Evolutionary conservation across 1,284 basidiomycete genomes (phyloP), one percentile per base, ranked within the genome.

Genomic region (Gomphus bonarii): DNA sequence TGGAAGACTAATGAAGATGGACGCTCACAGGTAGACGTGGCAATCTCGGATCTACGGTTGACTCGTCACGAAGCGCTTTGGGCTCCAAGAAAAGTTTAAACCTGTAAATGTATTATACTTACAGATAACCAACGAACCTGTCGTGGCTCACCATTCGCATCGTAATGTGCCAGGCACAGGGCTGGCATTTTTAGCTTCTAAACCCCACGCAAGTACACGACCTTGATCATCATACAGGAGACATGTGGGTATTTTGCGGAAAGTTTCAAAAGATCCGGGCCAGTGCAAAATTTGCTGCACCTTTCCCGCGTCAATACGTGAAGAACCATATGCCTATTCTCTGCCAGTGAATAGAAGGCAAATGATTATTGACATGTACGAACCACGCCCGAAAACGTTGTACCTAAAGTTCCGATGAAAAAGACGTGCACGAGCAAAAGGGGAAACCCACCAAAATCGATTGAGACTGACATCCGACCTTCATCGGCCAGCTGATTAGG

Each of bases 61-160:
- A 73, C 62, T 83, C 78, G 64, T 89, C 85, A 36, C 88, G 80
- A 46, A 91, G 73, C 1, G 79, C 84, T 55, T 78, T 78, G 1
- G 89, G 88, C 64, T 91, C 87, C 56, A 91, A 73, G 69, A 87
- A 90, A 55, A 91, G 71, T 66, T 91, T 91, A 74, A 91, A 82
- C 78, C 80, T 79, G 58, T 4, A 22, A 6, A 22, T 28, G 30
- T n/a, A 30, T 50, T 48, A 8, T 5, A 51, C 28, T 33, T 33
- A 51, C 18, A 18, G 11, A 43, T 25, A 28, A n/a, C 31, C n/a
- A 11, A 6, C 8, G n/a, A 14, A 31, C 6, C 30, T 11, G 5
- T 46, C 3, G 33, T 28, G 14, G 14, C 61, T n/a, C 54, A 76
- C 77, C 85, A 89, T 75, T 89, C 87, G 63, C 84, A 88, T 59